A percentile compares a stretch with the other conserved stretches of the same genome.
These are phyloP conservation scores for Citrus trifoliata DNA, from an alignment of 345 rosid species.

Conservation along the genomic window DNA sequence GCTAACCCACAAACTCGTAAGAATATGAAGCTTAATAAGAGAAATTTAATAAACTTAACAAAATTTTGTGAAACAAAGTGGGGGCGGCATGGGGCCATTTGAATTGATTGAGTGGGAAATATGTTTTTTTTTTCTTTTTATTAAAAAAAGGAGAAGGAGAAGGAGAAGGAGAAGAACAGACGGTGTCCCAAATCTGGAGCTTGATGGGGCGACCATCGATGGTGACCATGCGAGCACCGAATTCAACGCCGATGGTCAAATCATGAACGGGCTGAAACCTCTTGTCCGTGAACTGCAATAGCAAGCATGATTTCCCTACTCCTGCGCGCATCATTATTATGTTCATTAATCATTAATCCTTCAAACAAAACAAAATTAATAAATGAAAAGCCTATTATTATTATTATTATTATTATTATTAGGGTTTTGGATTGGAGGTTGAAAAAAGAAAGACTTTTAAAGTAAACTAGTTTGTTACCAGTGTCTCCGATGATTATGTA, in stretches of 20 bases:
- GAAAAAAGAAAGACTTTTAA: neutral
- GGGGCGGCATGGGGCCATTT: too few species aligned
- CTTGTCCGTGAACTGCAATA: conserved; percentile 73
- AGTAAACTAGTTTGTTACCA: conserved; percentile 12
- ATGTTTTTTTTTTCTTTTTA: too few species aligned
- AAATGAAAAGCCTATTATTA: too few species aligned
- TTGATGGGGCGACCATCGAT: conserved; percentile 56
- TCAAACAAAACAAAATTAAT: too few species aligned
- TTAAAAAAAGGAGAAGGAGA: neutral
- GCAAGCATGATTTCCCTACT: conserved; percentile 69
- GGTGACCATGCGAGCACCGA: conserved; percentile 78
- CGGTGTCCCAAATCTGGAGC: conserved; percentile 81
- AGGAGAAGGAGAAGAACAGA: conserved; percentile 1
- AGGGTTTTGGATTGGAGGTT: conserved; percentile 4
- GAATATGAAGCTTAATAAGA: too few species aligned
- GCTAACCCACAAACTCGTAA: too few species aligned
- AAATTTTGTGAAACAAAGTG: too few species aligned
- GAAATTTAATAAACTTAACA: too few species aligned
- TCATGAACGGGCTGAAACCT: conserved; percentile 78
- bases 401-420: neutral
- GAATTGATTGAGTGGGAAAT: too few species aligned
- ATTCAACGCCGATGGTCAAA: conserved; percentile 71
- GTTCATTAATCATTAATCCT: too few species aligned
- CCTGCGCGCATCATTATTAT: conserved; percentile 27
- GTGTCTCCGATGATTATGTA: conserved; percentile 69